Base-by-base conservation (phyloP, 352 stramenopile species). In the Phytophthora uliginosa region DNA sequence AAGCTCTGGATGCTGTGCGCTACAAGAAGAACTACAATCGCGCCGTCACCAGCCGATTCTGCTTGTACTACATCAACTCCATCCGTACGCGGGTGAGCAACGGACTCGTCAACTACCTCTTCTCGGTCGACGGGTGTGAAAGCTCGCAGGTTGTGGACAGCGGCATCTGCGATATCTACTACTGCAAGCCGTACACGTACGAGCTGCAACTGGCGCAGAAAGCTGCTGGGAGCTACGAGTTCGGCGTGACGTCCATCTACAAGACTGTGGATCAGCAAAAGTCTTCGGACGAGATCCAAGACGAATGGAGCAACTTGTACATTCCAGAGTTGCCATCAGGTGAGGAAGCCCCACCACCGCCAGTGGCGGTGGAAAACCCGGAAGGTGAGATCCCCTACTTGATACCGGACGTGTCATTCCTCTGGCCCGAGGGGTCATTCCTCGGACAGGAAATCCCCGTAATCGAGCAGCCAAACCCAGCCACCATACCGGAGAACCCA, bases 101-200 rank as follows among this genome's bases (percentile, higher is more conserved):
- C 55, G 63, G 69, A 4, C 22, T 87, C 20, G 20, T 31, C 20
- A 82, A 50, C 56, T 87, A 73, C 42, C 60, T 87, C 13, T 67
- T 77, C 59, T 84, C 67, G 0, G 78, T 84, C 22, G 77, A 87
- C 31, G 80, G 80, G 34, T 87, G 80, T 22, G 63, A 70, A 48
- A 62, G 58, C 31, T 54, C 55, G 5, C 62, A 77, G 20, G 64
- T 85, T 7, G 67, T 60, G 24, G 24, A 54, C 33, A 74, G 73
- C 31, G 80, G 80, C n/a, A 73, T 74, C 15, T 87, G 80, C 42
- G 73, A 87, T 60, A 74, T 85, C 57, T 84, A 85, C 61, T 72
- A 76, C 53, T 87, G 77, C 47, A 69, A 63, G 10, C 74, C 82
- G 28, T 83, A 82, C 53, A 82, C 72, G 53, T 87, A 81, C 69